Evolutionary conservation across 2,329 filamentous ascomycete species (phyloP), one percentile per base, ranked within the genome.

Genomic region (Periconia sp.): DNA sequence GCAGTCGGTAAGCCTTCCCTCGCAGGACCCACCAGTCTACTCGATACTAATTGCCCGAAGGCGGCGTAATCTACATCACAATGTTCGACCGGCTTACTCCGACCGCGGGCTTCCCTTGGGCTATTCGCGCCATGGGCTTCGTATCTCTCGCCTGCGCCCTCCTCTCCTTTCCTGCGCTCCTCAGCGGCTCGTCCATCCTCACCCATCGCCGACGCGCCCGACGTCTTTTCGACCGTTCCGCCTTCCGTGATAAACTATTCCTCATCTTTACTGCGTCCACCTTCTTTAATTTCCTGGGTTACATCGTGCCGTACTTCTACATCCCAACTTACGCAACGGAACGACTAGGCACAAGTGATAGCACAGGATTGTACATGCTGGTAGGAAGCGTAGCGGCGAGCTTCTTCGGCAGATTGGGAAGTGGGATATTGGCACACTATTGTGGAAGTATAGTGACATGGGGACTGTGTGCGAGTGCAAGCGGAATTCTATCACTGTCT

Each of bases 241-340:
- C 68, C 1, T 46, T 70, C 11, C 54, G 61, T 6, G 68, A 70
- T 22, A 51, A 44, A 1, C 50, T 69, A 17, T 69, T 70, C 40
- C 52, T 69, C 21, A 50, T 70, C 30, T 71, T 70, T 36, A 70
- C 66, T 0, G 51, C 48, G 4, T 66, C 54, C 18, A 65, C 62
- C 1, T 71, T 69, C 36, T 55, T 56, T 21, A 66, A 56, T 3
- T 71, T 69, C 28, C 48, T 71, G 1, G 68, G 68, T 1, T 71
- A 71, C 33, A 71, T 68, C 5, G 55, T 68, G 0, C 66, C 66
- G 1, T 71, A 68, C 36, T 69, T 70, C 34, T 71, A 68, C 39
- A 68, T 71, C 11, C 60, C 67, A 2, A 65, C 63, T 3, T 71
- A 62, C 43, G 64, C 65, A 2, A 50, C 54, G 13, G 61, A 70